A percentile compares a stretch with the other conserved stretches of the same genome.
These are phyloP conservation scores for Alternaria sp. DNA, from an alignment of 2,329 filamentous ascomycete species.

Conservation along the genomic window DNA sequence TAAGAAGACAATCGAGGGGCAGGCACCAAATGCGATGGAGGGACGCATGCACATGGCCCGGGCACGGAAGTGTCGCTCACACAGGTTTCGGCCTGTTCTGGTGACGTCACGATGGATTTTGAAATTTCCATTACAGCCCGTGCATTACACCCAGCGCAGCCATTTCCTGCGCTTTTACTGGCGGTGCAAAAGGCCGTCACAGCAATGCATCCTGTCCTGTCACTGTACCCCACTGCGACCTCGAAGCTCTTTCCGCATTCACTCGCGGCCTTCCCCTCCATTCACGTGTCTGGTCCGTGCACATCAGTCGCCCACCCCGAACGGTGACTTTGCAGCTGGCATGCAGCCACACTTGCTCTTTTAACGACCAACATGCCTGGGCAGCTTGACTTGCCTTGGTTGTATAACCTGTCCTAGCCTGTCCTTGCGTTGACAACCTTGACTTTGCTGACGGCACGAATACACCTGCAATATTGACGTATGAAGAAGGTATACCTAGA, in stretches of 20 bases:
- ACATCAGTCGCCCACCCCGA: not conserved
- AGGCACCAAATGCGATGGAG: slow-evolving; percentile 18
- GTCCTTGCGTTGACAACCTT: not conserved
- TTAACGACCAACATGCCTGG: slow-evolving; percentile 1
- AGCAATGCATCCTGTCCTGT: not conserved
- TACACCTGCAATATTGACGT: not conserved
- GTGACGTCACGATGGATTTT: slow-evolving; percentile 28
- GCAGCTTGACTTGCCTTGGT: slow-evolving; percentile 3
- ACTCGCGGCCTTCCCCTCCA: slow-evolving; percentile 5
- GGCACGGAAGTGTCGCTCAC: slow-evolving; percentile 14
- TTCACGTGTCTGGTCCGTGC: slow-evolving; percentile 17
- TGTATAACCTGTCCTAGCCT: not conserved
- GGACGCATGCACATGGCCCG: slow-evolving; percentile 14
- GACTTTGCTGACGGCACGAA: not conserved
- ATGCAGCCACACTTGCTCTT: not conserved
- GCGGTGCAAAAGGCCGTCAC: slow-evolving; percentile 1
- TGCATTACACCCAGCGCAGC: slow-evolving; percentile 13
- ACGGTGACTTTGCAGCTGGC: slow-evolving; percentile 2
- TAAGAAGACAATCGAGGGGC: slow-evolving; percentile 19
- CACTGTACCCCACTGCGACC: slow-evolving; percentile 6
- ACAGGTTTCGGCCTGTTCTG: slow-evolving; percentile 20
- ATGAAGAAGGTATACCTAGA: not conserved
- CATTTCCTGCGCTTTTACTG: slow-evolving; percentile 5
- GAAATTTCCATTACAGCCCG: slow-evolving; percentile 23
- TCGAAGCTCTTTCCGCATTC: slow-evolving; percentile 3